Evolutionary conservation across 2,329 filamentous ascomycete species (phyloP).

Genomic region (Penicillium verrucosum): DNA sequence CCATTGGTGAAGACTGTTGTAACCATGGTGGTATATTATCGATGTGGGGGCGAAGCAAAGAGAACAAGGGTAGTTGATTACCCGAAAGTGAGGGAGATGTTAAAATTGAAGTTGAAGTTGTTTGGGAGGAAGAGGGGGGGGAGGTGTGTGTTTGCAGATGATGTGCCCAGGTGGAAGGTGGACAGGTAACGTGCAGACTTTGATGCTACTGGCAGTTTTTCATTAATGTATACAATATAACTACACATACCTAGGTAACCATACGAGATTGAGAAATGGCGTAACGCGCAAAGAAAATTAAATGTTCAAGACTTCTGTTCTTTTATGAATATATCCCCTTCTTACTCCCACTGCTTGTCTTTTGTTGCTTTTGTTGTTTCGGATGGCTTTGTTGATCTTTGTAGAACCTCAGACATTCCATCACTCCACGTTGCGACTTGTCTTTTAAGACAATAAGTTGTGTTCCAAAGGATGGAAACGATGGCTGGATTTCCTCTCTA

Average conservation of each 20-base stretch:
- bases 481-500: too few species aligned
- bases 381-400: background rate
- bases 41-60: background rate
- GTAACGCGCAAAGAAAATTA: background rate
- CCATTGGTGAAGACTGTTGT: slow-evolving; percentile 27
- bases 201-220: background rate
- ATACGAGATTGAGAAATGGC: background rate
- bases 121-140: too few species aligned
- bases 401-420: too few species aligned
- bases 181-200: background rate
- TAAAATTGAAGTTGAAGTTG: background rate
- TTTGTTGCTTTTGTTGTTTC: background rate
- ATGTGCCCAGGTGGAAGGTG: background rate
- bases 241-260: too few species aligned
- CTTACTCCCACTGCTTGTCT: background rate
- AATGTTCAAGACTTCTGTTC: too few species aligned
- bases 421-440: too few species aligned
- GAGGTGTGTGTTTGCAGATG: too few species aligned
- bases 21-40: background rate
- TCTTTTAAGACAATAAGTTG: too few species aligned
- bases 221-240: background rate
- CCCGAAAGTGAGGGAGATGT: background rate
- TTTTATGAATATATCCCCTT: background rate
- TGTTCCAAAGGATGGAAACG: too few species aligned
- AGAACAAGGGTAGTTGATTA: background rate